Base-by-base conservation (phyloP, 139 green algal genomes). In the Tetradesmus obliquus region DNA sequence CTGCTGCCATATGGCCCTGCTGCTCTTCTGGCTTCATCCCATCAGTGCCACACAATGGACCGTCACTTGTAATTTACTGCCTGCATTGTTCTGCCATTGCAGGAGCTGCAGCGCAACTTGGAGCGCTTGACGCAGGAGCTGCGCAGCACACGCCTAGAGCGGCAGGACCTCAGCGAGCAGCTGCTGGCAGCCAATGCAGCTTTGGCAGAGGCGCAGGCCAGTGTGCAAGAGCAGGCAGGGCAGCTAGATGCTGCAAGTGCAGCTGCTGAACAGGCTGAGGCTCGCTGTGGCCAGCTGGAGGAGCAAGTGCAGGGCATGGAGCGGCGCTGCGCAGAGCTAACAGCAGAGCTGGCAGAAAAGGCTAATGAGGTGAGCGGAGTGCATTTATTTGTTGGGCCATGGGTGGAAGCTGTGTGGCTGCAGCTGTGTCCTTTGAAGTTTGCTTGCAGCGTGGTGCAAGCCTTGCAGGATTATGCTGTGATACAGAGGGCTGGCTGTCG, bases 21-120 rank as follows among this genome's bases (percentile, higher is more conserved):
- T 4, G 19, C 10, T 20, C 66, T 76, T 17, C 66, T 6, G 5
- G 17, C 17, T 6, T 76, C 66, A 76, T 10, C 1, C 66, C 15
- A 24, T 76, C 32, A 45, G 32, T 45, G 32, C 32, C 32, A 45
- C 32, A 45, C 32, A 45, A 45, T 45, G 32, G 32, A 45, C 0
- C 32, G 32, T 45, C 32, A 45, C 32, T 45, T 45, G 32, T 45
- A 45, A 45, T 45, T 45, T 45, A 45, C 32, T 45, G 32, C 32
- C 32, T 45, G 32, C 32, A 45, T 45, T 45, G 32, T 45, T 45
- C 32, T 45, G 32, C 32, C 32, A 45, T 45, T 45, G 9, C 60
- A 89, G 53, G 86, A 90, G 71, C 86, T 90, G 69, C 86, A 90
- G 86, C 86, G 86, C 17, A 90, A 90, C 71, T 71, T 90, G 20